phyloP scores from a whole-genome alignment of 768 basidiomycete species.

The Suillus plorans region DNA sequence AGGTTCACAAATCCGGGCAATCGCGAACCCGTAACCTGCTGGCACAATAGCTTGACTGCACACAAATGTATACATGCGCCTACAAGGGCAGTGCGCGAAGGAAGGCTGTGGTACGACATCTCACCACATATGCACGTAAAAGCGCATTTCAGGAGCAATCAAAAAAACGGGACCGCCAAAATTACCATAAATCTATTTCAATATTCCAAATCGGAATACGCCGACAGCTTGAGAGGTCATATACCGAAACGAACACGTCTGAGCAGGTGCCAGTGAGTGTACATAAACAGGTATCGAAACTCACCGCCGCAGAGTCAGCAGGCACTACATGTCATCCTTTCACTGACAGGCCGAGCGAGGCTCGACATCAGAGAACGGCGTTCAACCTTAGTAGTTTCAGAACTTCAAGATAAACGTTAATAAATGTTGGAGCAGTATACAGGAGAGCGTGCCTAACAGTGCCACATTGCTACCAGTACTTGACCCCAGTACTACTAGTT shows the following conservation, averaged over 20 bases:
- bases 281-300: background rate
- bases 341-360: background rate
- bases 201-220: background rate
- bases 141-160: background rate
- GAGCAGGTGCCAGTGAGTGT: background rate
- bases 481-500: background rate
- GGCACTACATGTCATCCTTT: background rate
- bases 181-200: background rate
- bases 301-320: background rate
- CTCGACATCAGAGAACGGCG: background rate
- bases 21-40: background rate
- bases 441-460: background rate
- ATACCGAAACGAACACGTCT: background rate
- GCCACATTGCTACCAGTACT: background rate
- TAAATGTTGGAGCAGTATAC: background rate
- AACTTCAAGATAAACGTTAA: background rate
- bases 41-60: background rate
- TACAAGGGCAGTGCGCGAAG: background rate
- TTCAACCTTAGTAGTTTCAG: background rate
- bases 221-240: background rate
- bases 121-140: background rate
- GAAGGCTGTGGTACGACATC: background rate
- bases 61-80: constrained; percentile 1
- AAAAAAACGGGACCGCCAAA: background rate
- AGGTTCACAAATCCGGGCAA: background rate